Percentiles rank a stretch among this genome's conserved stretches.
phyloP scores from a whole-genome alignment of 2,329 filamentous ascomycete species.

The Cladosporium sp. region DNA sequence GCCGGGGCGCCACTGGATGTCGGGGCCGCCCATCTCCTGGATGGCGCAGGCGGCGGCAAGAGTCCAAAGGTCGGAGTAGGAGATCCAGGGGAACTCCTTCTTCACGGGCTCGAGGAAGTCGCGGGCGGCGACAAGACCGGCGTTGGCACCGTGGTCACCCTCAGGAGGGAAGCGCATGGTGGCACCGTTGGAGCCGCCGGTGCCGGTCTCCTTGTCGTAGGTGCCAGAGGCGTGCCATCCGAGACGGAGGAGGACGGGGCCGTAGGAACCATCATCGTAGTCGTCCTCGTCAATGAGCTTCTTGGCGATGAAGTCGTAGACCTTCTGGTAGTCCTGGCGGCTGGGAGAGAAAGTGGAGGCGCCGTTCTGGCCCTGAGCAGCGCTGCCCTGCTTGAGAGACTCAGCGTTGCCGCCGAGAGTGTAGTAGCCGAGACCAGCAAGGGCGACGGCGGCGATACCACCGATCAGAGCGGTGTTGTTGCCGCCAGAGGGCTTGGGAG shows the following conservation, averaged over 20 bases:
- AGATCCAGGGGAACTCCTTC: conserved; percentile 89
- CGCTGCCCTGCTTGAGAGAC: conserved; percentile 29
- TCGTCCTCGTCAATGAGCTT: conserved; percentile 83
- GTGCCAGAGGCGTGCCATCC: conserved; percentile 95
- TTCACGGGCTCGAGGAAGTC: conserved; percentile 94
- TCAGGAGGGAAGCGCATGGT: conserved; percentile 96
- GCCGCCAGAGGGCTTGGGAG: conserved; percentile 21
- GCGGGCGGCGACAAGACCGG: conserved; percentile 78
- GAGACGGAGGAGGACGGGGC: conserved; percentile 82
- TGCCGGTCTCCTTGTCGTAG: conserved; percentile 81
- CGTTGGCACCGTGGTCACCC: conserved; percentile 86
- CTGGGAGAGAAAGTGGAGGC: conserved; percentile 62
- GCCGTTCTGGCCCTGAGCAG: conserved; percentile 38
- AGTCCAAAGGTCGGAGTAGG: conserved; percentile 96
- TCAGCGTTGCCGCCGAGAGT: conserved; percentile 48
- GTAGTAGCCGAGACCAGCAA: conserved; percentile 64
- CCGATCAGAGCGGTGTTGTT: conserved; percentile 53
- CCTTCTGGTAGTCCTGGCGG: conserved; percentile 88
- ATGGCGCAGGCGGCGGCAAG: conserved; percentile 79
- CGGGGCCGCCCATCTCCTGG: conserved; percentile 91
- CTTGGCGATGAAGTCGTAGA: conserved; percentile 82
- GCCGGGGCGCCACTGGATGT: conserved; percentile 83
- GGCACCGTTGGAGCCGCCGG: conserved; percentile 91
- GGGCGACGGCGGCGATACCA: conserved; percentile 54
- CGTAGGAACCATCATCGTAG: conserved; percentile 96